Evolutionary conservation across 352 stramenopile species (phyloP), one percentile per base, ranked within the genome.

Genomic region (Globisporangium canariense): DNA sequence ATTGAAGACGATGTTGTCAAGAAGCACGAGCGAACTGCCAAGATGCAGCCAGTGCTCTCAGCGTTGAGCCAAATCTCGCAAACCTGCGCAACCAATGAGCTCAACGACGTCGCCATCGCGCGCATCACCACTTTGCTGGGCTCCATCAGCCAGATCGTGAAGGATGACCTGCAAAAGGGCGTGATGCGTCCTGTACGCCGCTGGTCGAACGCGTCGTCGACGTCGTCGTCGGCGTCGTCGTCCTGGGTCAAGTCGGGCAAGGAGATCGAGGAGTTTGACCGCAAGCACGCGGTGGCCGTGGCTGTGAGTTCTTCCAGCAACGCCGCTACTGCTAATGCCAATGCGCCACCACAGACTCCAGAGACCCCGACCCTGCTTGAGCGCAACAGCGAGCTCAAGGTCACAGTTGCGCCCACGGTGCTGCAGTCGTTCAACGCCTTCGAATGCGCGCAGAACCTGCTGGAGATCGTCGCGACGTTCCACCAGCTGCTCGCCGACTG

Each of bases 71-170:
- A 88, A 56, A 73, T 91, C 47, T 60, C 66, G 11, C 73, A 84
- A 20, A 80, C 75, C 13, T 90, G 78, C 40, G 74, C 87, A 41
- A 71, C 81, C 56, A 69, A 78, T 30, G 82, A 91, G 55, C 67
- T 91, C 45, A 84, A 62, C 1, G 82, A 91, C 50, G 75, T 89
- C 16, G 68, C 78, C 25, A 88, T 89, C 62, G 77, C 82, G 2
- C 78, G 79, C 14, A 81, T 91, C 58, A 80, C 79, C 32, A 89
- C 81, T n/a, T 47, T 91, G 62, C 46, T 91, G 25, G 76, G 74
- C 13, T 90, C 82, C 0, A 79, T 89, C 28, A 82, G 76, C 63
- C 82, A 91, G 60, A 86, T 91, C 47, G 76, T 90, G 18, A 73
- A 71, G 14, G 78, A 91, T 32, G 82, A 91, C 45, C 30, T 91